Base-by-base conservation (phyloP, 495 filamentous ascomycete species). In the Margaritispora aquatica region DNA sequence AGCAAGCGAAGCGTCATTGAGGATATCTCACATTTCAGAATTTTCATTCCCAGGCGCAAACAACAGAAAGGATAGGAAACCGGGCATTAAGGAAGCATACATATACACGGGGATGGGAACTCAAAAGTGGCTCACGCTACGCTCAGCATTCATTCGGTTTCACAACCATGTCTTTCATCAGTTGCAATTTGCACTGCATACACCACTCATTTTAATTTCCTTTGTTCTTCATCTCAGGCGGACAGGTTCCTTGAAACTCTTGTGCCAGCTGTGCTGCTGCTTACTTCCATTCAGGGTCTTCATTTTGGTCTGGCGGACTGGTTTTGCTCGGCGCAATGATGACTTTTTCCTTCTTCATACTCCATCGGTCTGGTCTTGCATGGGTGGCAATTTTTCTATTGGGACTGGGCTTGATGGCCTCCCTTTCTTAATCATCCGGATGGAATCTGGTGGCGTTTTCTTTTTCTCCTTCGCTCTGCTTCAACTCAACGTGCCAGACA, bases 91-190 rank as follows among this genome's bases (percentile, higher is more conserved):
- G 54, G 55, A 22, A 36, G 29, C 52, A 53, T 53, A 24, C 20
- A 34, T 54, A 65, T 65, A 65, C 59, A 66, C 22, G 62, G 38
- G 60, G 57, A 61, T n/a, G 54, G 58, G 41, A 56, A 61, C 54
- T 56, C 61, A 67, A 67, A 67, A 67, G 65, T 64, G 59, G 65
- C 65, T 67, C 65, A 57, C 65, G 65, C 65, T 67, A 57, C 64
- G 58, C 46, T 57, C 21, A 54, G 31, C 27, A 54, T 61, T 54
- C 54, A 57, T 55, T 58, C 34, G 23, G 26, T 26, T 47, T 50
- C 41, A 31, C 7, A 44, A 44, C 38, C 38, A 44, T n/a, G 38
- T n/a, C 19, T 44, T n/a, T 36, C 50, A 50, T 54, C 55, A 50
- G 24, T 31, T 52, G 51, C 34, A 48, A 29, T 47, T 50, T 4